phyloP scores from a whole-genome alignment of 768 basidiomycete species.

The Mycena venus region DNA sequence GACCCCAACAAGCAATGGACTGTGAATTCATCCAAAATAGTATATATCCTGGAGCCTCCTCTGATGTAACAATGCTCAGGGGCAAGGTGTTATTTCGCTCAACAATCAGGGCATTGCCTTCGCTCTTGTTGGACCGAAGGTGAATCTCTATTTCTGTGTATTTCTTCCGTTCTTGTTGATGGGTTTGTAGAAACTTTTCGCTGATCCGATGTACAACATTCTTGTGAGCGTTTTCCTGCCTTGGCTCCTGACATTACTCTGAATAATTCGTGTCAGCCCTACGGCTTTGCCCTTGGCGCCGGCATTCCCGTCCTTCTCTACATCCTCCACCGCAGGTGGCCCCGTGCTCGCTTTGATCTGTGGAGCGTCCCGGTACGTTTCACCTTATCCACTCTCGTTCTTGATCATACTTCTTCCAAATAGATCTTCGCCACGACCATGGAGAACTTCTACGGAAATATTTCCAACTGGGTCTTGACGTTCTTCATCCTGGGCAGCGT shows the following conservation, averaged over 20 bases:
- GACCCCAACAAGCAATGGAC: conserved; percentile 45
- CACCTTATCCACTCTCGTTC: background rate
- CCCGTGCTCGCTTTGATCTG: conserved; percentile 36
- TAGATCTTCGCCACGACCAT: conserved; percentile 38
- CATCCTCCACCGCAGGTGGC: conserved; percentile 36
- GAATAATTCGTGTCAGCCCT: conserved; percentile 25
- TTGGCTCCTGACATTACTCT: background rate
- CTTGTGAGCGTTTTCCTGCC: conserved; percentile 18
- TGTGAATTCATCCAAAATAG: conserved; percentile 22
- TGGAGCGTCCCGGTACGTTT: conserved; percentile 35
- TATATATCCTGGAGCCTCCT: background rate
- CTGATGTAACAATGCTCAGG: conserved; percentile 14
- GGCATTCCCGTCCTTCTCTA: conserved; percentile 35
- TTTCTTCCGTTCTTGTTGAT: background rate
- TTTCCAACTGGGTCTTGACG: conserved; percentile 36
- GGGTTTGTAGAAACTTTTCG: conserved; percentile 33
- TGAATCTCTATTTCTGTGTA: background rate
- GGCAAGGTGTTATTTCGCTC: conserved; percentile 40
- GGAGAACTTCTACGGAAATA: conserved; percentile 39
- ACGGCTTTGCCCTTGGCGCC: conserved; percentile 40
- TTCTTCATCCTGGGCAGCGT: conserved; percentile 39
- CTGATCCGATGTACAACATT: conserved; percentile 38
- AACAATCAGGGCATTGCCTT: conserved; percentile 43
- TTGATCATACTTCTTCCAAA: background rate
- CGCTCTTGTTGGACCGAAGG: conserved; percentile 39